Conservation (phyloP, 179 eudicot genomes). For the Actinidia polygama region DNA sequence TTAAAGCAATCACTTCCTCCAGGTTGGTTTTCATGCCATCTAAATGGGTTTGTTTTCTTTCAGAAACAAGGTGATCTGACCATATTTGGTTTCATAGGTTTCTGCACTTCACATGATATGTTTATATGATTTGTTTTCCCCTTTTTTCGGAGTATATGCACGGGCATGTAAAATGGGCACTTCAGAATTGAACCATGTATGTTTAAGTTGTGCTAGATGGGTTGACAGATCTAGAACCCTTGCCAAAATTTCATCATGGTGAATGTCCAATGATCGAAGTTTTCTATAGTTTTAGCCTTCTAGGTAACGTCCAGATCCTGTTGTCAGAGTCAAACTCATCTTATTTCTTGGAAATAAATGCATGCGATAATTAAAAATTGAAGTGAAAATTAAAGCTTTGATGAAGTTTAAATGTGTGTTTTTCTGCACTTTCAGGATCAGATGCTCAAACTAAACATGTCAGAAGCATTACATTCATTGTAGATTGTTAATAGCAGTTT, state of each 20-base stretch:
- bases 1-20: conserved; percentile 45
- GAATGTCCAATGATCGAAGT: no score
- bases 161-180: neutral
- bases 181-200: neutral
- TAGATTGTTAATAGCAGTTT: neutral
- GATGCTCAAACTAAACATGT: neutral
- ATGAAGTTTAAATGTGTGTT: neutral
- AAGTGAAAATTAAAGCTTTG: neutral
- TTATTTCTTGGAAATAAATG: neutral
- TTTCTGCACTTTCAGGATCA: no score
- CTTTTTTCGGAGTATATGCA: no score
- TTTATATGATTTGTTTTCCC: no score
- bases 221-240: neutral
- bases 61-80: neutral
- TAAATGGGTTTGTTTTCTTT: neutral
- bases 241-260: neutral
- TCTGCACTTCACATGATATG: no score
- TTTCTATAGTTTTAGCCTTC: no score
- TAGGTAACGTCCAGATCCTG: neutral
- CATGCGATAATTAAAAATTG: neutral
- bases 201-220: neutral
- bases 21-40: conserved; percentile 14
- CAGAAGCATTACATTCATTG: neutral
- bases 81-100: neutral
- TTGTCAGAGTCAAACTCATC: neutral